Evolutionary conservation across 208 protist species (phyloP), one percentile per base, ranked within the genome.

Genomic region (Vickermania ingenoplastis): DNA sequence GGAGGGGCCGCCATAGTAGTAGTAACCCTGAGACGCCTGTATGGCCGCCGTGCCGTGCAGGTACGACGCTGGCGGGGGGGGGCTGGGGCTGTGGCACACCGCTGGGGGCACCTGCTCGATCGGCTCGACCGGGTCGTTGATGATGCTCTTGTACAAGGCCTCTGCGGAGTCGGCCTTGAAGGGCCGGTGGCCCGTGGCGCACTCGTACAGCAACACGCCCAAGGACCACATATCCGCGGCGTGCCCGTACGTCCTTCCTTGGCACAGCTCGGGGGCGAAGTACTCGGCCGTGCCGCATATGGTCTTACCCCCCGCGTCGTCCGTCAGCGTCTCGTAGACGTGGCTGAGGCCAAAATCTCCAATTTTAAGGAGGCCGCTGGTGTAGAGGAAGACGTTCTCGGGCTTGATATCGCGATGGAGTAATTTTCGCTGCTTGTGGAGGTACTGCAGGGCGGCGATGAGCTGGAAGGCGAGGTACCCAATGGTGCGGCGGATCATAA

Each of bases 401-500:
- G 77, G 67, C 61, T 91, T 91, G 28, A 88, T 30, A 54, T 88
- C 80, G n/a, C 83, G 69, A 57, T 88, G 80, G 7, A 88, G 69
- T 13, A 91, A 78, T 25, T 73, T 79, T 14, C 58, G 29, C 31
- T 77, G 68, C 0, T 52, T 51, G 56, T 92, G 83, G 41, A 87
- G 59, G 62, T 91, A 84, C 48, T 84, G 58, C 7, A 89, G 53
- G 25, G 61, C 77, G 2, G 74, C 41, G 13, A 80, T 23, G 23
- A 90, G 73, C 70, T 91, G 86, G 2, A 73, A 45, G 36, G 36
- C 36, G 36, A 45, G 36, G 17, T n/a, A 45, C 11, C 36, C 36
- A 45, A 45, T 45, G 17, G 7, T 45, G 7, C 36, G 36, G 7
- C 36, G 61, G 14, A 76, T 22, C 24, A 78, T 69, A 58, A 73